Evolutionary conservation across 2,329 filamentous ascomycete species (phyloP).

Genomic region (Drechslerella coelobrocha): DNA sequence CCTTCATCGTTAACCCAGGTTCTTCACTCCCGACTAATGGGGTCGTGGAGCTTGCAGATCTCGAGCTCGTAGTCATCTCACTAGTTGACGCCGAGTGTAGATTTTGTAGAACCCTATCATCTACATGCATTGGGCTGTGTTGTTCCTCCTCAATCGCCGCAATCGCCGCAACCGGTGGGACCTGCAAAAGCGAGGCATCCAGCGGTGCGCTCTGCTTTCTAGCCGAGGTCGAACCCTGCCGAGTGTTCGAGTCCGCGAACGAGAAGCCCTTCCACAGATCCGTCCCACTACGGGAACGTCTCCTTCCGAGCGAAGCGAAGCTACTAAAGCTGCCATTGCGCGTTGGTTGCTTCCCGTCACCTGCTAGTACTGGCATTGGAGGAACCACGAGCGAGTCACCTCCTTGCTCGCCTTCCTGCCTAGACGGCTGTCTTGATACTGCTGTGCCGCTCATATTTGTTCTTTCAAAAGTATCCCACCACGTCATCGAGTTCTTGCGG

Average conservation of each 20-base stretch:
- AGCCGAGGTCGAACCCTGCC: constrained; percentile 22
- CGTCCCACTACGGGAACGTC: constrained; percentile 23
- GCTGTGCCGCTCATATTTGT: constrained; percentile 20
- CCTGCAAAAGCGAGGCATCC: not conserved
- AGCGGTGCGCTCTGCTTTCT: constrained; percentile 22
- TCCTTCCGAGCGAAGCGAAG: constrained; percentile 24
- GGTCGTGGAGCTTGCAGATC: constrained; percentile 3
- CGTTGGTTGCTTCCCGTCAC: constrained; percentile 15
- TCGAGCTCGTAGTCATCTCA: not conserved
- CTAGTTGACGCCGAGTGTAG: not conserved
- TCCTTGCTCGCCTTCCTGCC: constrained; percentile 14
- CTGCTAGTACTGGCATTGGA: not conserved
- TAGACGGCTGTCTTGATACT: constrained; percentile 28
- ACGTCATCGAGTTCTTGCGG: constrained; percentile 48
- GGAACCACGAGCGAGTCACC: constrained; percentile 19
- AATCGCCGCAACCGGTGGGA: constrained; percentile 2
- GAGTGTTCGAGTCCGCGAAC: constrained; percentile 20
- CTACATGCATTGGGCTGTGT: not conserved
- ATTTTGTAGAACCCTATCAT: not conserved
- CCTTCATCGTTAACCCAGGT: constrained; percentile 32
- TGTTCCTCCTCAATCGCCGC: constrained; percentile 41
- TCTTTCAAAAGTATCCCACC: constrained; percentile 49
- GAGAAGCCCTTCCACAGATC: constrained; percentile 42
- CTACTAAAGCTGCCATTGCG: constrained; percentile 40
- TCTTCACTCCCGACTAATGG: constrained; percentile 2